These are phyloP conservation scores for Fusarium graminum DNA, from an alignment of 2,329 filamentous ascomycete species.

Conservation along the genomic window DNA sequence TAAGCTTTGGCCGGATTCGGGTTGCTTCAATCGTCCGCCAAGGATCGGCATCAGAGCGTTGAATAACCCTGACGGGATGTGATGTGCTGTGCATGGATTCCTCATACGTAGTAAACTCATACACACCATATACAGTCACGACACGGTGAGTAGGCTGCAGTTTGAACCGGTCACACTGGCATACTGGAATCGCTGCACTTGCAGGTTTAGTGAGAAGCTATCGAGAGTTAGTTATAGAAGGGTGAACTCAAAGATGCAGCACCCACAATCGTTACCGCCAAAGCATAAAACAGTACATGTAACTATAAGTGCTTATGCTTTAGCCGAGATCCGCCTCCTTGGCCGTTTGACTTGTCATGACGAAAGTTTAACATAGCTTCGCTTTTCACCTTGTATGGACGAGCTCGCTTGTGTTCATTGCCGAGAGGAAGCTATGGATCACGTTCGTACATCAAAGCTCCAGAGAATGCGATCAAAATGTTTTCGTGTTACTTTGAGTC, in stretches of 20 bases:
- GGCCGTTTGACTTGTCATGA: not conserved
- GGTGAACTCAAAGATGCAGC: constrained; percentile 21
- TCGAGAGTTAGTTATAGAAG: constrained; percentile 11
- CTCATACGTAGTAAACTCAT: no score
- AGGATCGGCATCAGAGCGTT: constrained; percentile 7
- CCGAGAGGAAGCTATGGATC: not conserved
- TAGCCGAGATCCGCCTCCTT: not conserved
- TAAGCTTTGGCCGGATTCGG: constrained; percentile 16
- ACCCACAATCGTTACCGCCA: not conserved
- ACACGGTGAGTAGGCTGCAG: not conserved
- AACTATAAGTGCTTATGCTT: not conserved
- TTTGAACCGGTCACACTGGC: not conserved
- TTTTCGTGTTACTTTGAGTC: no score
- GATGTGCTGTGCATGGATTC: not conserved
- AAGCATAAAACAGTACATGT: not conserved
- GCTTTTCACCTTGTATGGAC: not conserved
- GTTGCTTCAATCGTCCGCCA: not conserved
- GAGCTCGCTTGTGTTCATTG: not conserved
- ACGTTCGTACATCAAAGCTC: not conserved
- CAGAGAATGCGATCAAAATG: no score
- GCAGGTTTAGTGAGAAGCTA: constrained; percentile 17
- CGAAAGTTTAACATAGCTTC: not conserved
- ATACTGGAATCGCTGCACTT: not conserved
- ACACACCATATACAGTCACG: no score
- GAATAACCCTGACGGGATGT: not conserved